Evolutionary conservation across 1,284 basidiomycete genomes (phyloP).

Genomic region (Pseudozyma hubeiensis): DNA sequence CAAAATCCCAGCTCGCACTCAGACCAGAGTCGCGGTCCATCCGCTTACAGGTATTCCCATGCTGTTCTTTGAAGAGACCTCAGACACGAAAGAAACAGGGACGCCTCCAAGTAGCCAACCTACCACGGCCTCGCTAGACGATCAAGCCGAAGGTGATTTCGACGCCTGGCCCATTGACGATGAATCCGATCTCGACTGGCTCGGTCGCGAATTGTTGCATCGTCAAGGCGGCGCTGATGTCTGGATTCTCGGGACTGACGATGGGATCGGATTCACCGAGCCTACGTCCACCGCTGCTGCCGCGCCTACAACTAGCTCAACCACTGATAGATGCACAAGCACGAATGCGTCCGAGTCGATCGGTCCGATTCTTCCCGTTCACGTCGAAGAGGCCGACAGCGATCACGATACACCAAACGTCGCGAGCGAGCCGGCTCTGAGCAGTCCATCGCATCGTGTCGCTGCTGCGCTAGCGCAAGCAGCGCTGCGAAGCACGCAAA

Average conservation of each 20-base stretch:
- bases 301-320: neutral
- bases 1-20: neutral
- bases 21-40: slow-evolving; percentile 26
- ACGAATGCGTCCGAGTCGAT: neutral
- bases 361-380: slow-evolving; percentile 4
- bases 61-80: slow-evolving; percentile 13
- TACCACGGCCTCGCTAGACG: neutral
- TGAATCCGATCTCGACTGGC: slow-evolving; percentile 56
- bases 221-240: slow-evolving; percentile 36
- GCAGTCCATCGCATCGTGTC: slow-evolving; percentile 17
- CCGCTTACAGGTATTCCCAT: slow-evolving; percentile 34
- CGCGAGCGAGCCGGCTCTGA: neutral
- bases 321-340: neutral
- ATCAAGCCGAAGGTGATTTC: slow-evolving; percentile 12
- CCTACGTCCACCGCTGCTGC: neutral
- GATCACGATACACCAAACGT: slow-evolving; percentile 10
- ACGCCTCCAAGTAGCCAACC: neutral
- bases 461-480: slow-evolving; percentile 31
- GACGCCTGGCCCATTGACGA: slow-evolving; percentile 38
- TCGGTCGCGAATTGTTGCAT: slow-evolving; percentile 48
- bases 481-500: slow-evolving; percentile 2
- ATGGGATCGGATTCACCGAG: neutral
- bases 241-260: slow-evolving; percentile 49
- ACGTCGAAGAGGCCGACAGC: slow-evolving; percentile 35
- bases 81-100: neutral